A percentile compares a stretch with the other conserved stretches of the same genome.
Conservation (phyloP, 306 rosid genomes). For the Dryas alaskensis region DNA sequence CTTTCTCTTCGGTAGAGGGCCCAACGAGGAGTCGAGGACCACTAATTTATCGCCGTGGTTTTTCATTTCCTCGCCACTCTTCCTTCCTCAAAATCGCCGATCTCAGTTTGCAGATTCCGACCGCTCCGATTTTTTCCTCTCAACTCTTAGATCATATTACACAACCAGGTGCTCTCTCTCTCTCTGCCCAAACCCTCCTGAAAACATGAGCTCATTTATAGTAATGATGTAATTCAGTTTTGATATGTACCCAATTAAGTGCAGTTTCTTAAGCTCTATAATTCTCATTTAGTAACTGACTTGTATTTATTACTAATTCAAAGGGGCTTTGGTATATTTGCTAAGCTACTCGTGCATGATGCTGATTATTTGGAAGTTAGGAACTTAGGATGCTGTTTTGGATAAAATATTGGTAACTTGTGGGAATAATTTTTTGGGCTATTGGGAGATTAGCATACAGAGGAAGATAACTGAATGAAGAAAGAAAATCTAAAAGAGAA, state of each 20-base stretch:
- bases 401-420: no score
- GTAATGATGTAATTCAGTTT: not conserved
- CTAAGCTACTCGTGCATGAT: not conserved
- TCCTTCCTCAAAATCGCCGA: slow-evolving; percentile 38
- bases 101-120: slow-evolving; percentile 29
- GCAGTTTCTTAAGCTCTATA: not conserved
- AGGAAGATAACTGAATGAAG: not conserved
- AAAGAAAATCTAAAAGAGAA: not conserved
- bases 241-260: not conserved
- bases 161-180: slow-evolving; percentile 9
- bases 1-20: slow-evolving; percentile 16
- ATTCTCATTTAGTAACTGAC: not conserved
- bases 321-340: not conserved
- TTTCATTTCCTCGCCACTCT: slow-evolving; percentile 48
- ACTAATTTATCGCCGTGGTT: slow-evolving; percentile 40
- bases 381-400: not conserved
- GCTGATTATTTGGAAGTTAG: slow-evolving; percentile 3
- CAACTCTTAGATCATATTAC: not conserved
- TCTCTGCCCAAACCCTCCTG: not conserved
- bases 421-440: not conserved
- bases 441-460: not conserved
- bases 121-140: slow-evolving; percentile 11
- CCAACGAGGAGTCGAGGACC: slow-evolving; percentile 28
- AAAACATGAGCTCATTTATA: not conserved
- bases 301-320: not conserved